Base-by-base conservation (phyloP, 208 protist genomes). In the Trypanosoma cruzi region DNA sequence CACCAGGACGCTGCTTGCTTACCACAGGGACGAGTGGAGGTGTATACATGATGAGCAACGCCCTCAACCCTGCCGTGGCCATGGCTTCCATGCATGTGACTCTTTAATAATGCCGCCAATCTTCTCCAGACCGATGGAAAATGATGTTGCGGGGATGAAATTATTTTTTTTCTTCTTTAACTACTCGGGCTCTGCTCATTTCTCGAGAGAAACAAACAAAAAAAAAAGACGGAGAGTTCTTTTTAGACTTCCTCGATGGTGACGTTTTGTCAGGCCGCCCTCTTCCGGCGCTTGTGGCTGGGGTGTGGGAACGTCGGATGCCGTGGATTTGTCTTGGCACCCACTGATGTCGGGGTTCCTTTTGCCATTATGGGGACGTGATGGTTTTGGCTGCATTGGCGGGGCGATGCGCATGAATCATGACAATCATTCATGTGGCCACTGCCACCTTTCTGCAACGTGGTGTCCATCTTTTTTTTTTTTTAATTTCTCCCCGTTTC, bases 61-160 rank as follows among this genome's bases (percentile, higher is more conserved):
- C 69, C 48, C 68, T 75, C 53, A 57, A 26, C 58, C 68, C 61
- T 40, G 60, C 69, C 42, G 16, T 68, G 20, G 28, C 69, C 7
- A 26, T 75, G 6, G 36, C 61, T 34, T 60, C 44, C 8, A 29
- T 67, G 16, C 37, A 22, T 4, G 22, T 34, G 24, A 7, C 11
- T 73, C 16, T 11, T 62, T 36, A 14, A 52, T 14, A 32, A 48
- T 57, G 34, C 60, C 16, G 31, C 37, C 48, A 44, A 8, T 16
- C 62, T 58, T 64, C 31, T 73, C 18, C 34, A n/a, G 22, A 13
- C 46, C 20, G n/a, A 48, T 66, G 28, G 36, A 61, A 31, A 46
- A 28, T 24, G 53, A 71, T 32, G 40, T 66, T 22, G 44, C 22
- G 29, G 68, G n/a, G n/a, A n/a, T n/a, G n/a, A n/a, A n/a, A n/a